phyloP scores from a whole-genome alignment of 345 rosid species.

The Noccaea bulbosa region DNA sequence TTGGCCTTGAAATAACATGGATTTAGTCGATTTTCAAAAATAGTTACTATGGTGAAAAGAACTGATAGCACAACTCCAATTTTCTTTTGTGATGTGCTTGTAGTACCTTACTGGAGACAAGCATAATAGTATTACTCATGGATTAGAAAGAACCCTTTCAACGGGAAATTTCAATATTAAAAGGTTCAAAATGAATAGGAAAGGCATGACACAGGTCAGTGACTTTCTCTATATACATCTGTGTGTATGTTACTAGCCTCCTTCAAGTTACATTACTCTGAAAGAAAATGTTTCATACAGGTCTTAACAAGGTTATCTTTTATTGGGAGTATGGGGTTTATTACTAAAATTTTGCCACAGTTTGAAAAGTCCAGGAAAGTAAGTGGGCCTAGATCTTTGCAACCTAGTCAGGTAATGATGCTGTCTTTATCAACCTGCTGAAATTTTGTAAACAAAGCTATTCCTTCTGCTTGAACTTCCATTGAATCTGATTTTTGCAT shows the following conservation, averaged over 20 bases:
- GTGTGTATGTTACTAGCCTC: constrained; percentile 21
- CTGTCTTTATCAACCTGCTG: constrained; percentile 22
- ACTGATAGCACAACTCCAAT: constrained; percentile 8
- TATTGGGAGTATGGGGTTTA: constrained; percentile 76
- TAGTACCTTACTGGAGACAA: constrained; percentile 53
- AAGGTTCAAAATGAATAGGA: constrained; percentile 94
- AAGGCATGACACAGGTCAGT: constrained; percentile 93
- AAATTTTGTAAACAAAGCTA: neutral
- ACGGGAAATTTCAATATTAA: constrained; percentile 91
- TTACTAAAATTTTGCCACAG: constrained; percentile 82
- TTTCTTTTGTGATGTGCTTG: constrained; percentile 21
- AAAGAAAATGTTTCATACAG: constrained; percentile 48
- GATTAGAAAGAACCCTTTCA: constrained; percentile 89
- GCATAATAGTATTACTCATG: constrained; percentile 47
- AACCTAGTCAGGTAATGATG: constrained; percentile 86
- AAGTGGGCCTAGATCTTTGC: constrained; percentile 98
- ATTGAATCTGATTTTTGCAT: constrained; percentile 1
- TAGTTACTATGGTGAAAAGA: constrained; percentile 1
- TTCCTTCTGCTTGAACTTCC: constrained; percentile 18
- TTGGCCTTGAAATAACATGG: constrained; percentile 22
- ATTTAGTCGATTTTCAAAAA: constrained; percentile 17
- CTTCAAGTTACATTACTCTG: constrained; percentile 24
- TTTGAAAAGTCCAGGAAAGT: constrained; percentile 99
- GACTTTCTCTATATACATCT: constrained; percentile 21
- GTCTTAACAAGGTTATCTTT: constrained; percentile 82